Conservation (phyloP, 495 filamentous ascomycete species). For the Aspergillus indologenus region DNA sequence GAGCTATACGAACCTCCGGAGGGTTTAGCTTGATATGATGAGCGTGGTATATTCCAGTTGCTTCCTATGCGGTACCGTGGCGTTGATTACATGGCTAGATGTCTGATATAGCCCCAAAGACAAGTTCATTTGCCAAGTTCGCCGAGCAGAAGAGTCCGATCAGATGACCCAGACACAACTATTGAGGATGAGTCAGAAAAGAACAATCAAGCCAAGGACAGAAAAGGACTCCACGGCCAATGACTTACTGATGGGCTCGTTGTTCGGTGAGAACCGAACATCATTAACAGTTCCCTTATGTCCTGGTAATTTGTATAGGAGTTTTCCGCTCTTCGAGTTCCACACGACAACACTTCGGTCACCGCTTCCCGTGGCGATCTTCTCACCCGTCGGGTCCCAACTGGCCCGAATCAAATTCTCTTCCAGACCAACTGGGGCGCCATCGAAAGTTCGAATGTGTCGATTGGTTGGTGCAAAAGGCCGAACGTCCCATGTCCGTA, state of each 20-base stretch:
- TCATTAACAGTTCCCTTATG: constrained; percentile 96
- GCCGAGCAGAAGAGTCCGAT: constrained; percentile 73
- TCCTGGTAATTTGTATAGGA: constrained; percentile 91
- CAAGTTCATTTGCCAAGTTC: constrained; percentile 60
- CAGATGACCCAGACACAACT: constrained; percentile 86
- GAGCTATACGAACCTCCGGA: not conserved
- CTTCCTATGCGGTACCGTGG: not conserved
- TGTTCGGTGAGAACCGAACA: constrained; percentile 79
- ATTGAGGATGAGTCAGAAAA: constrained; percentile 1
- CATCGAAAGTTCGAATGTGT: constrained; percentile 80
- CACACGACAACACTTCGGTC: constrained; percentile 90
- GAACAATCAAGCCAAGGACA: constrained; percentile 7
- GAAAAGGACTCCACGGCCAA: constrained; percentile 2
- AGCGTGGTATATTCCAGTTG: not conserved
- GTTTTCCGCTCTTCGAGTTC: constrained; percentile 76
- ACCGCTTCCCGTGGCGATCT: constrained; percentile 83
- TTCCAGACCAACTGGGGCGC: constrained; percentile 81
- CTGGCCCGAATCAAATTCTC: constrained; percentile 89
- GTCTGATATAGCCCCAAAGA: not conserved
- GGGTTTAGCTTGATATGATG: not conserved
- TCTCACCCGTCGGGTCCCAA: constrained; percentile 85
- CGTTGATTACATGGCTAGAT: not conserved
- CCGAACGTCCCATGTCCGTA: constrained; percentile 92
- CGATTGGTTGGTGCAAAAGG: constrained; percentile 89
- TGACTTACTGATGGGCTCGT: constrained; percentile 84